Conservation (phyloP, 345 rosid species). For the Raphanus sativus region DNA sequence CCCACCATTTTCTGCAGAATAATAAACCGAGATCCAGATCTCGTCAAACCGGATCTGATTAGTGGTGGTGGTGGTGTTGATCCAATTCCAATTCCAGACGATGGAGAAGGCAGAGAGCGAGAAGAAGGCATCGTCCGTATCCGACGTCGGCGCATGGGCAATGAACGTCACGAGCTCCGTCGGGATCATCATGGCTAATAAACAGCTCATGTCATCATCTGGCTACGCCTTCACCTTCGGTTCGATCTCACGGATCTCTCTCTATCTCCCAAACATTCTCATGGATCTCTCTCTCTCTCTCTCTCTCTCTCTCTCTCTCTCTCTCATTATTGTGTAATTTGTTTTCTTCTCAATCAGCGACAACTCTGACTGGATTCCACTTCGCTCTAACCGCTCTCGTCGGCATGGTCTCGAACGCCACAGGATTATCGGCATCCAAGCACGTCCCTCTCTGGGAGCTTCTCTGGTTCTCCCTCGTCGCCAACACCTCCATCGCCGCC, state of each 20-base stretch:
- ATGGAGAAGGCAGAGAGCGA: slow-evolving; percentile 39
- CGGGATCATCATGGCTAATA: slow-evolving; percentile 94
- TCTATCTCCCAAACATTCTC: neutral
- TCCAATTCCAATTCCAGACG: neutral
- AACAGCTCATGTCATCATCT: slow-evolving; percentile 83
- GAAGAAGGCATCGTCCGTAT: slow-evolving; percentile 54
- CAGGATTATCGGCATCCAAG: slow-evolving; percentile 74
- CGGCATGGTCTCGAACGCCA: slow-evolving; percentile 83
- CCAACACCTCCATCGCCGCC: slow-evolving; percentile 78
- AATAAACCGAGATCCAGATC: neutral
- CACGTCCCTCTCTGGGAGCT: slow-evolving; percentile 96
- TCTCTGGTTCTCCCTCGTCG: slow-evolving; percentile 88
- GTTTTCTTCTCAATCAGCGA: slow-evolving; percentile 37
- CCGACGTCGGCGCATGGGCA: slow-evolving; percentile 92
- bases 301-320: neutral
- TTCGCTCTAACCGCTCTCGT: slow-evolving; percentile 83
- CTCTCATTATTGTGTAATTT: neutral
- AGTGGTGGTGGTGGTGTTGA: neutral
- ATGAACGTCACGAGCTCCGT: slow-evolving; percentile 94
- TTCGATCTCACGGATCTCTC: slow-evolving; percentile 20
- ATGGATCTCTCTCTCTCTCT: neutral
- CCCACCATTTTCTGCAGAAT: neutral
- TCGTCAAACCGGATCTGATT: neutral
- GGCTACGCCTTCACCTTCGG: slow-evolving; percentile 88
- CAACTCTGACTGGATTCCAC: slow-evolving; percentile 93